Evolutionary conservation across 805 yeast species (phyloP).

Genomic region (Candida nemodendra): DNA sequence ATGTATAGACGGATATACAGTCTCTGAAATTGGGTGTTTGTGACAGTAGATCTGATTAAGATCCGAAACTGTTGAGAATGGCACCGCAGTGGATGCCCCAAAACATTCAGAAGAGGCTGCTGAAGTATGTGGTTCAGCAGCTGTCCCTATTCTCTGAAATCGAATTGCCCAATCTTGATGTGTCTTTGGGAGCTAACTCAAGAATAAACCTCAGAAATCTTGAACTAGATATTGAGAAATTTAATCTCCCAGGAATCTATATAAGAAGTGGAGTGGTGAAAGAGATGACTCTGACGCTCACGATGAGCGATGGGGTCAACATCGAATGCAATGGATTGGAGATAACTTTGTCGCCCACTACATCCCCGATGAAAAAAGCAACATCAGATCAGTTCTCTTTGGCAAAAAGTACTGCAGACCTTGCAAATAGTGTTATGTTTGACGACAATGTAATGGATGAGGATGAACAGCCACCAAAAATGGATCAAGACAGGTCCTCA

Average conservation of each 20-base stretch:
- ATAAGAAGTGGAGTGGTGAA: constrained; percentile 62
- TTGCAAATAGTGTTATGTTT: constrained; percentile 59
- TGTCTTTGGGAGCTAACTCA: constrained; percentile 61
- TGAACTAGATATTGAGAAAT: constrained; percentile 67
- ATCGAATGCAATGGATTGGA: constrained; percentile 57
- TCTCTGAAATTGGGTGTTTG: no score
- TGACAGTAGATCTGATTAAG: no score
- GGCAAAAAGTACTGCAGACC: constrained; percentile 71
- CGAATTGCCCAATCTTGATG: constrained; percentile 78
- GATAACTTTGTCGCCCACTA: constrained; percentile 41
- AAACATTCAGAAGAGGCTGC: constrained; percentile 76
- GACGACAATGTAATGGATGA: constrained; percentile 40
- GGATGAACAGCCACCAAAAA: constrained; percentile 19
- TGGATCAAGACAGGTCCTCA: no score
- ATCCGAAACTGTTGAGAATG: constrained; percentile 20
- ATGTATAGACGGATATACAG: no score
- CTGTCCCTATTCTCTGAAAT: constrained; percentile 72
- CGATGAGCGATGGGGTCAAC: constrained; percentile 69
- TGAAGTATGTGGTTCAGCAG: constrained; percentile 78
- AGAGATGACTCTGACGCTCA: constrained; percentile 54
- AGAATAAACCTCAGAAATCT: constrained; percentile 57
- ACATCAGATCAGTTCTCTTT: constrained; percentile 44
- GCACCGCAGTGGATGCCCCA: constrained; percentile 72
- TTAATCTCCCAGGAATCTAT: constrained; percentile 61
- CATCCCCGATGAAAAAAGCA: constrained; percentile 25